A percentile compares a stretch with the other conserved stretches of the same genome.
Evolutionary conservation across 2,329 filamentous ascomycete species (phyloP).

Genomic region (Colletotrichum lini): DNA sequence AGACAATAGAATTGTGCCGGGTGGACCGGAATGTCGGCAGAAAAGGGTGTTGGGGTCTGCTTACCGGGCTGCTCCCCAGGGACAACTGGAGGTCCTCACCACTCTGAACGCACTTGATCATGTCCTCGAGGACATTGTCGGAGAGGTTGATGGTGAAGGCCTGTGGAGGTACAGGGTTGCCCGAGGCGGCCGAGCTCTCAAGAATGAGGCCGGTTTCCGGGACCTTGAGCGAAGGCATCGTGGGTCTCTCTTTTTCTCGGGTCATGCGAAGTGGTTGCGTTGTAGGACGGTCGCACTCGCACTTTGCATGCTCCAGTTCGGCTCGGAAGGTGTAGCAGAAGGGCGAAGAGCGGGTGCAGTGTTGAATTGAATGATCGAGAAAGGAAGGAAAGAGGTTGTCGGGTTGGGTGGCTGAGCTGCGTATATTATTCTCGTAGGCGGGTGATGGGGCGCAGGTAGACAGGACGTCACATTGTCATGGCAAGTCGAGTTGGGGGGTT

Average conservation of each 20-base stretch:
- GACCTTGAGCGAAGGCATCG: conserved; percentile 69
- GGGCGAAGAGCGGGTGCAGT: background rate
- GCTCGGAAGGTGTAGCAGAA: conserved; percentile 5
- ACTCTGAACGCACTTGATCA: conserved; percentile 72
- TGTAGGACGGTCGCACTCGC: conserved; percentile 26
- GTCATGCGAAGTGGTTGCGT: conserved; percentile 32
- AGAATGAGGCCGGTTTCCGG: conserved; percentile 71
- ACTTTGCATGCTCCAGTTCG: conserved; percentile 37
- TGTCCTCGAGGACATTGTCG: conserved; percentile 71
- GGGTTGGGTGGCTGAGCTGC: conserved; percentile 21
- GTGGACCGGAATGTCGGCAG: conserved; percentile 3
- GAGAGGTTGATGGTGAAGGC: conserved; percentile 72
- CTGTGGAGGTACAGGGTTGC: conserved; percentile 62
- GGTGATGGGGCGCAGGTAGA: conserved; percentile 35
- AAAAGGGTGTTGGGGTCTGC: conserved; percentile 48
- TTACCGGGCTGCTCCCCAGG: conserved; percentile 72
- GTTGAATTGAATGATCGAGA: conserved; percentile 11
- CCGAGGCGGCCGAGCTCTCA: conserved; percentile 63
- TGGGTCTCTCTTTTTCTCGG: conserved; percentile 42
- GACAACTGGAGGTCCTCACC: conserved; percentile 70
- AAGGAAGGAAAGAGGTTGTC: background rate
- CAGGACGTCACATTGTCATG: conserved; percentile 42
- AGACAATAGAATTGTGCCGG: conserved; percentile 31
- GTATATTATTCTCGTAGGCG: conserved; percentile 36
- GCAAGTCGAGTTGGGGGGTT: conserved; percentile 17